Base-by-base conservation (phyloP, 208 protist species). In the Endotrypanum monterogeii region DNA sequence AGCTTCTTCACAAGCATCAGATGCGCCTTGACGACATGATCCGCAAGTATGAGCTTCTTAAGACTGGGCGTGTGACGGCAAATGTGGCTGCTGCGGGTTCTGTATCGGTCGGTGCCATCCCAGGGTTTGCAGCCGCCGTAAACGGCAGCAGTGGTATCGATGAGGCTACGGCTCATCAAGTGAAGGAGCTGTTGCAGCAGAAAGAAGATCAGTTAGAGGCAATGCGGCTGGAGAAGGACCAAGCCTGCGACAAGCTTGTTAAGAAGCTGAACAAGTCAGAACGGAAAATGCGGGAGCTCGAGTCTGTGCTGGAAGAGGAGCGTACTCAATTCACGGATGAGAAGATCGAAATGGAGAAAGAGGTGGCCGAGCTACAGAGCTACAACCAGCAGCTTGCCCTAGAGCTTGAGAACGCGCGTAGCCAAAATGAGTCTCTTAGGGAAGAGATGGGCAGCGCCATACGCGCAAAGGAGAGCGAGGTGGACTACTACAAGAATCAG, bases 181-280 rank as follows among this genome's bases (percentile, higher is more conserved):
- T 97, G 50, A 86, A 82, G 69, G 89, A 94, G 60, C 80, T 94
- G 52, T 83, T 97, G 37, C 86, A 92, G 83, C 76, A 77, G 61
- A 97, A 97, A 74, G 94, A 96, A 71, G 88, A 96, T 50, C 90
- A 95, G 71, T 73, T 95, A 67, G 94, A 97, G 73, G 73, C 70
- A 46, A 66, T 96, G 46, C 86, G 80, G 41, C 67, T 72, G 20
- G 91, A 96, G 71, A 93, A 91, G 85, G 90, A 96, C 51, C 73
- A 88, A 72, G 87, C 82, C 32, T 94, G 88, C 67, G 94, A 97
- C 76, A 97, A 95, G 73, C 85, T 97, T 32, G 94, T 97, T 14
- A 93, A 91, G 83, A 94, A 94, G 74, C 85, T 97, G 62, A 97
- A 97, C 85, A 97, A 96, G 82, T 87, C 82, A 23, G 88, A 92